These are phyloP conservation scores for Amborella trichopoda DNA, from an alignment of 164 flowering plant genomes.

Conservation along the genomic window DNA sequence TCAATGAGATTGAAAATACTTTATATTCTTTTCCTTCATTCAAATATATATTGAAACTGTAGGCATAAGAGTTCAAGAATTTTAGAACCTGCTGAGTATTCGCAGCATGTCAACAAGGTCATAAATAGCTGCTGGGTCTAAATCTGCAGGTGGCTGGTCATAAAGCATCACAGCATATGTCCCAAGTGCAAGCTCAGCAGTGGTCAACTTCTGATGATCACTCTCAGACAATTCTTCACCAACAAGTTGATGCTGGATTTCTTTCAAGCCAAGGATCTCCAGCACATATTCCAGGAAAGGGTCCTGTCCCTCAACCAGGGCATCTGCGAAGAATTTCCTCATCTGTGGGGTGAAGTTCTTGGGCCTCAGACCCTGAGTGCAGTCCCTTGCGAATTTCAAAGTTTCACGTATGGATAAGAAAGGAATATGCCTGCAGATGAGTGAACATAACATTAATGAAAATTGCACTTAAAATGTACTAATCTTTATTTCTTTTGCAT, in stretches of 20 bases:
- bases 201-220: constrained; percentile 21
- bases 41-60: no score
- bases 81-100: constrained; percentile 18
- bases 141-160: constrained; percentile 22
- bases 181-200: constrained; percentile 21
- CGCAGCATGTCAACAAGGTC: constrained; percentile 16
- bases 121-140: constrained; percentile 14
- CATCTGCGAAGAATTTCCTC: constrained; percentile 28
- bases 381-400: constrained; percentile 24
- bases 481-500: no score
- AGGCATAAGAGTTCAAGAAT: no score
- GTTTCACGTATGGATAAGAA: constrained; percentile 20
- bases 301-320: constrained; percentile 26
- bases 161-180: constrained; percentile 20
- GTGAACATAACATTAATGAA: neutral
- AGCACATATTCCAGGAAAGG: constrained; percentile 20
- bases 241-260: constrained; percentile 13
- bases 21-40: no score
- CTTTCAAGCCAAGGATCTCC: constrained; percentile 16
- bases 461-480: no score
- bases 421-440: constrained; percentile 14
- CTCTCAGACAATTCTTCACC: constrained; percentile 17
- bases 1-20: no score
- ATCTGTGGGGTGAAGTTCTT: constrained; percentile 26
- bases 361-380: constrained; percentile 23